Evolutionary conservation across 2,329 filamentous ascomycete genomes (phyloP).

Genomic region (Alternaria panax): DNA sequence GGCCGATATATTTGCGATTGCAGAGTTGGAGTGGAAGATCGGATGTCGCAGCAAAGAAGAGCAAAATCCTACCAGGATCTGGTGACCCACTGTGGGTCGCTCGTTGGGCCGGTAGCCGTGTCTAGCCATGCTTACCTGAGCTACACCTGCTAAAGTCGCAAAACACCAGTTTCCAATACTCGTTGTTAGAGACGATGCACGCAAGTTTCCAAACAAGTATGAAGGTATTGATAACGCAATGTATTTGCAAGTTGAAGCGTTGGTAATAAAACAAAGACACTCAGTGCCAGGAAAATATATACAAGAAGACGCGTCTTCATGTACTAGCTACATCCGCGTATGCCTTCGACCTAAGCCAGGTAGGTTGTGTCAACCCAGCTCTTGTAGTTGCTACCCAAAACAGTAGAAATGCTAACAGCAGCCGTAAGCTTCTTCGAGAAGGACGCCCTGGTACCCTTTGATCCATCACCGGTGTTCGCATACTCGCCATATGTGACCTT

Average conservation of each 20-base stretch:
- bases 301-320: background rate
- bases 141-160: background rate
- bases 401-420: slow-evolving; percentile 53
- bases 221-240: background rate
- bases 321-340: background rate
- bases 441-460: slow-evolving; percentile 61
- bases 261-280: background rate
- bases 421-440: slow-evolving; percentile 54
- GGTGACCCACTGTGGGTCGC: background rate
- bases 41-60: background rate
- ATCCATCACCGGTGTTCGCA: slow-evolving; percentile 64
- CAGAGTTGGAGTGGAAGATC: background rate
- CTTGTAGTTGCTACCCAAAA: slow-evolving; percentile 53
- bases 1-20: background rate
- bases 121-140: slow-evolving; percentile 7
- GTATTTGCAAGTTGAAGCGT: background rate
- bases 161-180: background rate
- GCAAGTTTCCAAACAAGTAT: background rate
- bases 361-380: slow-evolving; percentile 45
- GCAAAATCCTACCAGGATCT: background rate
- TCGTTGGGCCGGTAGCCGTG: slow-evolving; percentile 1
- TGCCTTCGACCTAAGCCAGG: slow-evolving; percentile 23
- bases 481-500: slow-evolving; percentile 67
- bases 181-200: background rate
- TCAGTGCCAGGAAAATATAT: background rate